phyloP scores from a whole-genome alignment of 345 rosid species.

The Cardamine occulta region DNA sequence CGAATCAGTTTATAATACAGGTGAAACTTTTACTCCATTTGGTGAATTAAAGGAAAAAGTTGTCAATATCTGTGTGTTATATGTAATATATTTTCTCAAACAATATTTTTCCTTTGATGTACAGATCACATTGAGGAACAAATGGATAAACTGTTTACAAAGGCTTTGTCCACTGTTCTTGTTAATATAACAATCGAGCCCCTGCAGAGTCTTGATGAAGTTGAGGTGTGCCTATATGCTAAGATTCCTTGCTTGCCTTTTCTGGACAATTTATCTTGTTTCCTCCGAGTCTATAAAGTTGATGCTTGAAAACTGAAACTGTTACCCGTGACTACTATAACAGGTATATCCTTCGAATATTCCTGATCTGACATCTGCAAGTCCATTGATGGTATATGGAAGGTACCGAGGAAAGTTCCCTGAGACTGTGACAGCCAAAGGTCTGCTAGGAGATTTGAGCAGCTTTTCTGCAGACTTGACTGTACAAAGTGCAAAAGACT shows the following conservation, averaged over 20 bases:
- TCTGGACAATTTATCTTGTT: neutral
- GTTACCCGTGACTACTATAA: conserved; percentile 34
- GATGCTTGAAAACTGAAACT: conserved; percentile 12
- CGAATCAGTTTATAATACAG: conserved; percentile 62
- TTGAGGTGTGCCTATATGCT: conserved; percentile 66
- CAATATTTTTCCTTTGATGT: conserved; percentile 19
- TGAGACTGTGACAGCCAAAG: conserved; percentile 53
- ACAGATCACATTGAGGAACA: conserved; percentile 67
- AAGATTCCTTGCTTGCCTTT: conserved; percentile 21
- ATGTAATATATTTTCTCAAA: neutral
- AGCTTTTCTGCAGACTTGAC: conserved; percentile 57
- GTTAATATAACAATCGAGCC: conserved; percentile 62
- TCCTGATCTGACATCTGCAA: conserved; percentile 70
- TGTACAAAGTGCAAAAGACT: conserved; percentile 55
- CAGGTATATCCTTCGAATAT: conserved; percentile 64
- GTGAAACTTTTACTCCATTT: conserved; percentile 23
- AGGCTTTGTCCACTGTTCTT: conserved; percentile 62
- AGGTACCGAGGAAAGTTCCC: conserved; percentile 73
- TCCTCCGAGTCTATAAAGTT: conserved; percentile 3
- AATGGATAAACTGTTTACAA: conserved; percentile 57
- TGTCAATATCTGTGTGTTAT: neutral
- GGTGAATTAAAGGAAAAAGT: neutral
- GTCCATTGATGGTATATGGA: conserved; percentile 62
- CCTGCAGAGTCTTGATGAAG: conserved; percentile 62
- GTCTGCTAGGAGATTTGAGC: conserved; percentile 64